Evolutionary conservation across 2,329 filamentous ascomycete species (phyloP).

Genomic region (Penicillium sp.): DNA sequence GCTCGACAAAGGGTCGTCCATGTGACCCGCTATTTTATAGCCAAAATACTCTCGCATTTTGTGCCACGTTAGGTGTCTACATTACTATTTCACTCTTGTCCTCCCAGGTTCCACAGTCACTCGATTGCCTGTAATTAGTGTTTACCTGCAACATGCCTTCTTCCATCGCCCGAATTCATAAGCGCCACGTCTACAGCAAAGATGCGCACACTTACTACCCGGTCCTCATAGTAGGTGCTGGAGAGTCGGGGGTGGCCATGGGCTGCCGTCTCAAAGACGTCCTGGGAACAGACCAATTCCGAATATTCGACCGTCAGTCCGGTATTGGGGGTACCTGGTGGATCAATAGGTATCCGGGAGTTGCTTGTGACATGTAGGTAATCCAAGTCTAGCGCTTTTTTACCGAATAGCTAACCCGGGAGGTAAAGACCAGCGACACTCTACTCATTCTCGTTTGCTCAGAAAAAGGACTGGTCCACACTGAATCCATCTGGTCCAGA

Average conservation of each 20-base stretch:
- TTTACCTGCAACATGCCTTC: conserved; percentile 23
- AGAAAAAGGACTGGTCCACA: conserved; percentile 53
- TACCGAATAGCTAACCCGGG: neutral
- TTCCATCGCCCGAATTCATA: conserved; percentile 39
- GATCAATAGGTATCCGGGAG: conserved; percentile 61
- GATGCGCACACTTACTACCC: conserved; percentile 49
- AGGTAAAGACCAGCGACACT: conserved; percentile 52
- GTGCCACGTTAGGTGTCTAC: neutral
- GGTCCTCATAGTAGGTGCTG: conserved; percentile 60
- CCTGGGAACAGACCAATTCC: conserved; percentile 59
- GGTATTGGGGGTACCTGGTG: conserved; percentile 65
- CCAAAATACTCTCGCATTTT: too few species aligned
- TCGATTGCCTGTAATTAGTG: neutral
- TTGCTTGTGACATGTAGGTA: conserved; percentile 56
- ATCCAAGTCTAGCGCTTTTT: neutral
- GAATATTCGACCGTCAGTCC: conserved; percentile 59
- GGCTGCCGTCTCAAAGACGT: conserved; percentile 59
- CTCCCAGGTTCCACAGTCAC: neutral
- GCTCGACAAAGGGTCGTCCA: neutral
- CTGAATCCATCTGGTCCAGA: conserved; percentile 52
- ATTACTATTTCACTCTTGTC: neutral
- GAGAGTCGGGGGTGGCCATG: conserved; percentile 63
- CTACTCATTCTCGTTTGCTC: conserved; percentile 59
- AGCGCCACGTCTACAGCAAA: conserved; percentile 40
- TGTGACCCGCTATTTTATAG: neutral